A percentile compares a stretch with the other conserved stretches of the same genome.
These are phyloP conservation scores for Aspergillus carlsbadensis DNA, from an alignment of 495 filamentous ascomycete genomes.

Conservation along the genomic window DNA sequence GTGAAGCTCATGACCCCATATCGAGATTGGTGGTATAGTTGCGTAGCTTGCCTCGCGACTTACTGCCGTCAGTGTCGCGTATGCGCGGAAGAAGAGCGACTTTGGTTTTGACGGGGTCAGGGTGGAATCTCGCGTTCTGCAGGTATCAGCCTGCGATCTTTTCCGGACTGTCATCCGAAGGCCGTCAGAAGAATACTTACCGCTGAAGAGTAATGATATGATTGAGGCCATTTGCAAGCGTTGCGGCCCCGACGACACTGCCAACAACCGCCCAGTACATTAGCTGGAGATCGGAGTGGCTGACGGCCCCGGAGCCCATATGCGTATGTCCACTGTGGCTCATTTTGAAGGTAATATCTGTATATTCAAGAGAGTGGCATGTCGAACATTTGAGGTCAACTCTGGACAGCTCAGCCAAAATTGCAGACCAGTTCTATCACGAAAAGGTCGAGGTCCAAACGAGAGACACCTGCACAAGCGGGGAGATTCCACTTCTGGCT, in stretches of 20 bases:
- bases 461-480: slow-evolving; percentile 17
- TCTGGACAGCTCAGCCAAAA: too few species aligned
- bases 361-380: too few species aligned
- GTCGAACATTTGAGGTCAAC: too few species aligned
- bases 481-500: neutral
- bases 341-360: slow-evolving; percentile 16
- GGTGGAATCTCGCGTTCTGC: slow-evolving; percentile 28
- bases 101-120: slow-evolving; percentile 64
- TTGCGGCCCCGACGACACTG: slow-evolving; percentile 50
- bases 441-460: neutral
- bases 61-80: slow-evolving; percentile 69
- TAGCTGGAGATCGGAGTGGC: slow-evolving; percentile 47
- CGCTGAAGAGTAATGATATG: slow-evolving; percentile 45
- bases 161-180: too few species aligned
- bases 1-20: slow-evolving; percentile 47
- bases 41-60: slow-evolving; percentile 66
- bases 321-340: slow-evolving; percentile 40
- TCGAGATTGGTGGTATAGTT: slow-evolving; percentile 51
- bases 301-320: slow-evolving; percentile 47
- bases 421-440: too few species aligned
- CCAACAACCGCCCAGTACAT: slow-evolving; percentile 65
- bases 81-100: slow-evolving; percentile 49
- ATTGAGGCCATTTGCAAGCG: slow-evolving; percentile 50
- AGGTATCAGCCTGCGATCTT: neutral
- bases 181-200: slow-evolving; percentile 31